A percentile compares a stretch with the other conserved stretches of the same genome.
Conservation (phyloP, 352 stramenopile species). For the Phytophthora aleatoria region DNA sequence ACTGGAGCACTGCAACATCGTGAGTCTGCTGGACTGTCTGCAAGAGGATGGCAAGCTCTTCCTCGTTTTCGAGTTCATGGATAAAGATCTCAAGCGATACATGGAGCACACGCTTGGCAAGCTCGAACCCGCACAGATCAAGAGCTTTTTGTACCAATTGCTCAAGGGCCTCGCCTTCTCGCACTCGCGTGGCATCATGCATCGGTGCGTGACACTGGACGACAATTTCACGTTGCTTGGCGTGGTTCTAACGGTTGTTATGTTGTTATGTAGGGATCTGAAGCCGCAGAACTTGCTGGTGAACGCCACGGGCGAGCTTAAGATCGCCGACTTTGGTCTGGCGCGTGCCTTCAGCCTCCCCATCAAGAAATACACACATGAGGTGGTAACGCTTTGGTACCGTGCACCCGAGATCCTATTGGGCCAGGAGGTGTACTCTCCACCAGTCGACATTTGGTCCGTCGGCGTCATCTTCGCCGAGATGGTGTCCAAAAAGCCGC, state of each 20-base stretch:
- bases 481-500: slow-evolving; percentile 82
- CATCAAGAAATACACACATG: slow-evolving; percentile 97
- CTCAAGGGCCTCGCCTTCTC: slow-evolving; percentile 89
- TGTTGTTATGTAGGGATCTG: slow-evolving; percentile 81
- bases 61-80: slow-evolving; percentile 99
- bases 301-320: slow-evolving; percentile 92
- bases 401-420: slow-evolving; percentile 98
- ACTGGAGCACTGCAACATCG: slow-evolving; percentile 98
- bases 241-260: neutral
- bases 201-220: slow-evolving; percentile 53
- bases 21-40: slow-evolving; percentile 95
- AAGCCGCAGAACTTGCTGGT: slow-evolving; percentile 99
- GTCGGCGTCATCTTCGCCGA: slow-evolving; percentile 88
- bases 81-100: slow-evolving; percentile 97
- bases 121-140: slow-evolving; percentile 65
- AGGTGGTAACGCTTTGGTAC: slow-evolving; percentile 99
- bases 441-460: slow-evolving; percentile 88
- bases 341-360: slow-evolving; percentile 97
- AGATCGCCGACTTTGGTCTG: slow-evolving; percentile 99
- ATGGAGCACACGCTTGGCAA: slow-evolving; percentile 91
- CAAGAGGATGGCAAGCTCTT: slow-evolving; percentile 97
- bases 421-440: slow-evolving; percentile 90
- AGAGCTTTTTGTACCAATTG: slow-evolving; percentile 87
- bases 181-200: slow-evolving; percentile 88
- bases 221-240: neutral